Percentiles rank a stretch among this genome's conserved stretches.
These are phyloP conservation scores for Didymella pinodella DNA, from an alignment of 2,329 filamentous ascomycete species.

Conservation along the genomic window DNA sequence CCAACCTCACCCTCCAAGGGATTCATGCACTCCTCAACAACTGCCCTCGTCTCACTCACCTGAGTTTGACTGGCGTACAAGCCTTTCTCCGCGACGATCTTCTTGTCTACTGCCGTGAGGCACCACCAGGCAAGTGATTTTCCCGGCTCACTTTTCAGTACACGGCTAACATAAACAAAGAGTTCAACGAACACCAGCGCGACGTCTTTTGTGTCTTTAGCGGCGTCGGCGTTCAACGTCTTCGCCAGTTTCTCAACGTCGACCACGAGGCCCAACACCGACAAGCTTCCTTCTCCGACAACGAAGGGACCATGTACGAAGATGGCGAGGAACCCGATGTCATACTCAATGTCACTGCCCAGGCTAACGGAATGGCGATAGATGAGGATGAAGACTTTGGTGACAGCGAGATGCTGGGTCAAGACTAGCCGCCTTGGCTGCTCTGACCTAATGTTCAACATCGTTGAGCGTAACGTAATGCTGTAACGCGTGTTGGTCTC, in stretches of 20 bases:
- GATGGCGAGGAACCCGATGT: constrained; percentile 45
- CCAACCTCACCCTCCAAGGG: constrained; percentile 79
- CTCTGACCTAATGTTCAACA: not conserved
- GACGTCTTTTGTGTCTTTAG: constrained; percentile 98
- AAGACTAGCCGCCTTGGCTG: constrained; percentile 27
- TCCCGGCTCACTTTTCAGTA: not conserved
- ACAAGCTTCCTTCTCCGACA: constrained; percentile 29
- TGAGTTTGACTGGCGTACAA: constrained; percentile 92
- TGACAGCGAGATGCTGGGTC: constrained; percentile 55
- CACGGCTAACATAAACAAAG: constrained; percentile 51
- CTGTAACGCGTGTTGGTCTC: not conserved
- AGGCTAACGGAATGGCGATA: constrained; percentile 50
- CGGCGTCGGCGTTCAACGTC: constrained; percentile 77
- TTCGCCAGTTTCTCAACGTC: constrained; percentile 79
- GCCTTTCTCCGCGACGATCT: constrained; percentile 89
- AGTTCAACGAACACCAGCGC: constrained; percentile 95
- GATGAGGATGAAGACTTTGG: constrained; percentile 57
- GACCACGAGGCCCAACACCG: constrained; percentile 35
- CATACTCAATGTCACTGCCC: constrained; percentile 48
- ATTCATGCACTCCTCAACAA: constrained; percentile 89
- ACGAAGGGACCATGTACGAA: constrained; percentile 43
- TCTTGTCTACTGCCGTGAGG: constrained; percentile 82
- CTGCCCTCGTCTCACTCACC: constrained; percentile 89
- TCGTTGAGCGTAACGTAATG: not conserved
- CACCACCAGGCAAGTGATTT: constrained; percentile 69